These are phyloP conservation scores for Xylaria palmicola DNA, from an alignment of 495 filamentous ascomycete species.

Conservation along the genomic window DNA sequence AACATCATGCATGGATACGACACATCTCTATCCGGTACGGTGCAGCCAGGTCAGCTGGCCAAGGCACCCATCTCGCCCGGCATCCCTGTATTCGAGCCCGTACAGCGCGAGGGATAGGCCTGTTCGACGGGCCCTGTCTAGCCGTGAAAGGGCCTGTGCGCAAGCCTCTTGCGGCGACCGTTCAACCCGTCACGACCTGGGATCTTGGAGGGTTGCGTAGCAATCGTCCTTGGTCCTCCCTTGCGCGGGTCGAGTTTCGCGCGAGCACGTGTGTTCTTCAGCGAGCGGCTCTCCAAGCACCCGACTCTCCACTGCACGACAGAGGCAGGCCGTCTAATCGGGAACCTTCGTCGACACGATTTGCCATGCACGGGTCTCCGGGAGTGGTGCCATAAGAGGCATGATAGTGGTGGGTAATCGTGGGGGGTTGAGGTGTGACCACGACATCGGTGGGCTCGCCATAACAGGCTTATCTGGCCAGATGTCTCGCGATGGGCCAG, in stretches of 20 bases:
- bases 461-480: background rate
- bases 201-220: conserved; percentile 6
- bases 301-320: background rate
- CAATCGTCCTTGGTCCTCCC: background rate
- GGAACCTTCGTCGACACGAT: background rate
- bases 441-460: background rate
- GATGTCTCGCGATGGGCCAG: background rate
- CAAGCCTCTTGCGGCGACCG: background rate
- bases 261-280: conserved; percentile 9
- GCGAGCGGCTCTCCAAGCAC: background rate
- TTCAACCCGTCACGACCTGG: conserved; percentile 5
- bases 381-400: conserved; percentile 5
- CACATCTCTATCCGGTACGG: conserved; percentile 12
- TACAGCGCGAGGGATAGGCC: background rate
- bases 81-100: conserved; percentile 10
- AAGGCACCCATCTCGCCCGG: conserved; percentile 6
- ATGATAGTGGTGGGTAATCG: conserved; percentile 10
- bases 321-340: conserved; percentile 2
- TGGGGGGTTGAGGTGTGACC: conserved; percentile 6
- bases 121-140: conserved; percentile 5
- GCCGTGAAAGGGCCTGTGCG: conserved; percentile 12
- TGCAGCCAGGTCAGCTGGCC: conserved; percentile 10
- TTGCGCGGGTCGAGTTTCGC: background rate
- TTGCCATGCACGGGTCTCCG: conserved; percentile 2
- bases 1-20: conserved; percentile 4